Evolutionary conservation across 1,284 basidiomycete genomes (phyloP).

Genomic region (Rhodotorula sp.): DNA sequence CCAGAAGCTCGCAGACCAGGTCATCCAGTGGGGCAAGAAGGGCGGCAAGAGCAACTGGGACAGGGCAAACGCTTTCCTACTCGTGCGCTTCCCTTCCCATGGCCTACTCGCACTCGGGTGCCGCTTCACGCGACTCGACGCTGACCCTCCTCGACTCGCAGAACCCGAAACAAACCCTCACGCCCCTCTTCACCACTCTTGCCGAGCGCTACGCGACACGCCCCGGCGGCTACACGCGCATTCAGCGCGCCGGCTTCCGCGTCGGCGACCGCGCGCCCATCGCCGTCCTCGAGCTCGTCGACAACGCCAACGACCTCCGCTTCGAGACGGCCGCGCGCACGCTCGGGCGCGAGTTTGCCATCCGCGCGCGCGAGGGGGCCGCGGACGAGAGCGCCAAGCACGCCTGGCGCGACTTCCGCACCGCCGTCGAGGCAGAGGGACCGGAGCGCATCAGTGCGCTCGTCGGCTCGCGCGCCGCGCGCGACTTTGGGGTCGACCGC

Average conservation of each 20-base stretch:
- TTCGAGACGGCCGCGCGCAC: conserved; percentile 81
- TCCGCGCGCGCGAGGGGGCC: conserved; percentile 4
- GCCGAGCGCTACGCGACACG: conserved; percentile 78
- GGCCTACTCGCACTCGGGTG: not conserved
- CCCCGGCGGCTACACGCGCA: conserved; percentile 92
- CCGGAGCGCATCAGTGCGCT: conserved; percentile 2
- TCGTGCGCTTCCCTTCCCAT: conserved; percentile 51
- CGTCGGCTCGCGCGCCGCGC: not conserved
- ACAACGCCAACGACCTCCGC: conserved; percentile 84
- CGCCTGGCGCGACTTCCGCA: conserved; percentile 20
- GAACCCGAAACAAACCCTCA: conserved; percentile 55
- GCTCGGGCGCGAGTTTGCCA: conserved; percentile 67
- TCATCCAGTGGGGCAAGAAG: conserved; percentile 85
- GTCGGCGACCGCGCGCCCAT: conserved; percentile 90
- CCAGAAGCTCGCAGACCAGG: conserved; percentile 90
- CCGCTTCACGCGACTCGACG: too few species aligned
- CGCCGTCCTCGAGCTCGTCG: conserved; percentile 90
- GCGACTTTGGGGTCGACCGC: not conserved
- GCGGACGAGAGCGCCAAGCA: not conserved
- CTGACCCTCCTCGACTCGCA: conserved; percentile 5
- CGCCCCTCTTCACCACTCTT: conserved; percentile 79
- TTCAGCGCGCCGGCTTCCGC: conserved; percentile 85
- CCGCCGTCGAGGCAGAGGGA: conserved; percentile 17
- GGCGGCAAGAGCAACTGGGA: conserved; percentile 51
- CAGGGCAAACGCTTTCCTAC: conserved; percentile 59